Evolutionary conservation across 2,329 filamentous ascomycete genomes (phyloP), one percentile per base, ranked within the genome.

Genomic region (Hypocreales sp.): DNA sequence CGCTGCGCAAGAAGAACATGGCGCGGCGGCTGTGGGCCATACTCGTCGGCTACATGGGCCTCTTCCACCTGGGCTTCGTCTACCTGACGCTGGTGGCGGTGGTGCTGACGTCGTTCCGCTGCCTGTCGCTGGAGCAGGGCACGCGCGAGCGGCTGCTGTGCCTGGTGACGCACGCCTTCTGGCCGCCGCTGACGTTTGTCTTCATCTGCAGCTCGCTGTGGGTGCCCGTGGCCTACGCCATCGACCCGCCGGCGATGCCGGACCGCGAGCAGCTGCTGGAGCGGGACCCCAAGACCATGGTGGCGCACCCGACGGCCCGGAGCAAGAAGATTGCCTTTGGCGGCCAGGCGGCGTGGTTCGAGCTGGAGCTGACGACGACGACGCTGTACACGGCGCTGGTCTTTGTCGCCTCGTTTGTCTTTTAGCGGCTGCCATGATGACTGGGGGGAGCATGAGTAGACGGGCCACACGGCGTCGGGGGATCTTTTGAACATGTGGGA

Each of bases 201-300:
- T 64, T 66, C 40, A 56, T 65, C 25, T 61, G 59, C 51, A 60
- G 53, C 27, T 64, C 64, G 1, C 49, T 68, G 15, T 72, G 66
- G 64, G 67, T 60, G 0, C 72, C 72, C 0, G 56, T 77, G 24
- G 54, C 56, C 2, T 77, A 77, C 40, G 66, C 68, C 15, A 63
- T 75, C 29, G 64, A 64, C 35, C 72, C 72, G 1, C 72, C 72
- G 0, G 48, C 41, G 4, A 61, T 71, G 51, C 66, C 68, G 0
- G 62, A 70, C 18, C 59, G 71, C 11, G 63, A 72, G 41, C 57
- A 68, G 5, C 47, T 76, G 10, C 50, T 76, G 24, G 48, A 55
- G 5, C 55, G 68, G 8, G 69, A 75, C 39, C 46, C 55, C 18
- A 64, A 66, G 48, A 67, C 63, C 5, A 54, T 57, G 13, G 56